Evolutionary conservation across 2,329 filamentous ascomycete genomes (phyloP).

Genomic region (Tolypocladium cylindrosporum): DNA sequence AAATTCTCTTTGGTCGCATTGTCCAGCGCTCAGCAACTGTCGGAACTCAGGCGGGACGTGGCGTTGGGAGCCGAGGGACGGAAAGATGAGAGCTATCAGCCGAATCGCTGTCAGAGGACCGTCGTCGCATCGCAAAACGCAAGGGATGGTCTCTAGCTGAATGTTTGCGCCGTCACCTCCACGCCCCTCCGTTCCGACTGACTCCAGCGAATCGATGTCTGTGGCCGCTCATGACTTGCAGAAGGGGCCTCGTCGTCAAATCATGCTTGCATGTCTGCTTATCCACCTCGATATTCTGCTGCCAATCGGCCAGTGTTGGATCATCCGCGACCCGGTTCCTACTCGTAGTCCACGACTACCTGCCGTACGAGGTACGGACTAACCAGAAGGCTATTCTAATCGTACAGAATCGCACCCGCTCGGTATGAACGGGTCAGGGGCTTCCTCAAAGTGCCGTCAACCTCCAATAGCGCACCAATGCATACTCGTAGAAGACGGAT

Average conservation of each 20-base stretch:
- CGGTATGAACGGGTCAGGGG: background rate
- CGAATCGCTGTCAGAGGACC: background rate
- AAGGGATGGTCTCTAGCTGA: background rate
- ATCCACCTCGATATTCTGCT: background rate
- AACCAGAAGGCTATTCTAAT: background rate
- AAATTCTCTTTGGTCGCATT: background rate
- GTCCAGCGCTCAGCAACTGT: background rate
- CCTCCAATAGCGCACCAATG: background rate
- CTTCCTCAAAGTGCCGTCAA: too few relatives aligned
- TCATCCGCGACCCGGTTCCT: background rate
- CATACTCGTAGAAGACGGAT: background rate
- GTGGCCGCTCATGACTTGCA: background rate
- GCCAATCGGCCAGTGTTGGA: background rate
- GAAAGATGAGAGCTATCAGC: background rate
- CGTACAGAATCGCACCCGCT: background rate
- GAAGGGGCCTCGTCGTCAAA: background rate
- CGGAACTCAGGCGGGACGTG: background rate
- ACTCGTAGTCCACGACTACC: background rate
- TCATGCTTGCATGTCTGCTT: background rate
- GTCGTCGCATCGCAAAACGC: background rate
- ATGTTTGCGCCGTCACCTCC: too few relatives aligned
- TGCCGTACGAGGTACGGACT: background rate
- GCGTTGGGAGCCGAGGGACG: background rate
- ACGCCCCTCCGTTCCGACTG: background rate
- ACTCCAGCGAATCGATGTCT: background rate